phyloP scores from a whole-genome alignment of 768 basidiomycete species.

The Erythrobasidium yunnanense region DNA sequence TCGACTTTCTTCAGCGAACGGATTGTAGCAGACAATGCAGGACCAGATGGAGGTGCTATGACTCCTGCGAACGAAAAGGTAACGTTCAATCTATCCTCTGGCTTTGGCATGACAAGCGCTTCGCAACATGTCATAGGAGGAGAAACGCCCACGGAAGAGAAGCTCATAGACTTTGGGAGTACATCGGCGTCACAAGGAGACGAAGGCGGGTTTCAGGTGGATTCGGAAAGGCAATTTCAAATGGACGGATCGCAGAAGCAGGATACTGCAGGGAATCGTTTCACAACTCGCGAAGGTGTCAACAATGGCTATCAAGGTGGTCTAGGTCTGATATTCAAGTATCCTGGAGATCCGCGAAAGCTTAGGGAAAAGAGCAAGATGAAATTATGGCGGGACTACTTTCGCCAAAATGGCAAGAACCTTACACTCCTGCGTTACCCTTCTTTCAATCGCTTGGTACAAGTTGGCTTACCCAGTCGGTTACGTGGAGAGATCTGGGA shows the following conservation, averaged over 20 bases:
- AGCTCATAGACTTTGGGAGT: constrained; percentile 21
- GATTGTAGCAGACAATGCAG: constrained; percentile 32
- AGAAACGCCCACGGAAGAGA: constrained; percentile 41
- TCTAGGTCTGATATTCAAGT: constrained; percentile 52
- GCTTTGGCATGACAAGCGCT: background rate
- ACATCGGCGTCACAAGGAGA: background rate
- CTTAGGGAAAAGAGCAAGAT: constrained; percentile 84
- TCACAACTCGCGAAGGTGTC: constrained; percentile 13
- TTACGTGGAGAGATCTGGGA: constrained; percentile 98
- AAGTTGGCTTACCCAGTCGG: constrained; percentile 88
- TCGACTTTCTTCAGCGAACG: constrained; percentile 87
- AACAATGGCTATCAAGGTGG: constrained; percentile 23
- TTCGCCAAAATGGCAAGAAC: constrained; percentile 76
- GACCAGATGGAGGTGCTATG: constrained; percentile 40
- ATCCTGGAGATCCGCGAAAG: constrained; percentile 88
- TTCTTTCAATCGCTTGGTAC: constrained; percentile 89
- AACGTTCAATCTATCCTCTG: constrained; percentile 18
- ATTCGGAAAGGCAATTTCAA: background rate
- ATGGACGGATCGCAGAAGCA: background rate
- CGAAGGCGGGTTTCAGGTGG: constrained; percentile 54
- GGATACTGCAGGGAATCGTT: constrained; percentile 8
- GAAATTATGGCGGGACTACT: constrained; percentile 85
- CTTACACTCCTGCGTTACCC: constrained; percentile 93
- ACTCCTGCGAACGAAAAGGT: constrained; percentile 42
- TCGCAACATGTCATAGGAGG: constrained; percentile 38